Percentiles rank a stretch among this genome's conserved stretches.
Evolutionary conservation across 176 grass and related monocot species (phyloP).

Genomic region (Tillandsia leiboldiana): DNA sequence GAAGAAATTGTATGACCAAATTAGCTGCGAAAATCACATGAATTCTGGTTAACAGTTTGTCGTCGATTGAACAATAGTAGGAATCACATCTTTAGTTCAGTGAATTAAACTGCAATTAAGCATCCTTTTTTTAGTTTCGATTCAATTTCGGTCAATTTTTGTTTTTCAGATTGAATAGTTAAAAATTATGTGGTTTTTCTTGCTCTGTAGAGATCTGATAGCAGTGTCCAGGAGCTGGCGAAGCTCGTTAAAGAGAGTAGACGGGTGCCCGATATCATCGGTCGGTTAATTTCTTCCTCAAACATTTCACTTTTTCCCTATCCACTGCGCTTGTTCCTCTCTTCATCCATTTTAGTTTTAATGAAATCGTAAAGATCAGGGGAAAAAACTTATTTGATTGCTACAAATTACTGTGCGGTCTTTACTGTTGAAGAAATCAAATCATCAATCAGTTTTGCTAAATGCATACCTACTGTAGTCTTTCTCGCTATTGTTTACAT

Average conservation of each 20-base stretch:
- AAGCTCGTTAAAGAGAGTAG: conserved; percentile 57
- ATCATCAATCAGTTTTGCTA: neutral
- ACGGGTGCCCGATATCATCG: conserved; percentile 79
- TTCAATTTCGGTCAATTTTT: neutral
- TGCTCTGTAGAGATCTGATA: conserved; percentile 72
- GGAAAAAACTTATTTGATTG: neutral
- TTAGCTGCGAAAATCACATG: too few relatives aligned
- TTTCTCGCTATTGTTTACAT: neutral
- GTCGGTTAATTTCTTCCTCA: conserved; percentile 30
- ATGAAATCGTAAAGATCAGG: too few relatives aligned
- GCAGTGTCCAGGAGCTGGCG: conserved; percentile 60
- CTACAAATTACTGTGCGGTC: neutral
- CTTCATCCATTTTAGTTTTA: too few relatives aligned
- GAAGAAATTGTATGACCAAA: too few relatives aligned
- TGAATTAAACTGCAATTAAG: too few relatives aligned
- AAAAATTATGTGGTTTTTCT: neutral
- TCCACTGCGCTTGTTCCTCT: too few relatives aligned
- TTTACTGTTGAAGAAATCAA: neutral
- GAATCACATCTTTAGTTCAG: too few relatives aligned
- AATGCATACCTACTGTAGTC: neutral
- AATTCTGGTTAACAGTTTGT: too few relatives aligned
- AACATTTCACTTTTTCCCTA: neutral
- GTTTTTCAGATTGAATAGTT: neutral
- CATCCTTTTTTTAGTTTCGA: too few relatives aligned
- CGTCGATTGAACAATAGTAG: too few relatives aligned